Percentiles rank a stretch among this genome's conserved stretches.
phyloP scores from a whole-genome alignment of 2,329 filamentous ascomycete genomes.

The Myriosclerotinia scirpicola region DNA sequence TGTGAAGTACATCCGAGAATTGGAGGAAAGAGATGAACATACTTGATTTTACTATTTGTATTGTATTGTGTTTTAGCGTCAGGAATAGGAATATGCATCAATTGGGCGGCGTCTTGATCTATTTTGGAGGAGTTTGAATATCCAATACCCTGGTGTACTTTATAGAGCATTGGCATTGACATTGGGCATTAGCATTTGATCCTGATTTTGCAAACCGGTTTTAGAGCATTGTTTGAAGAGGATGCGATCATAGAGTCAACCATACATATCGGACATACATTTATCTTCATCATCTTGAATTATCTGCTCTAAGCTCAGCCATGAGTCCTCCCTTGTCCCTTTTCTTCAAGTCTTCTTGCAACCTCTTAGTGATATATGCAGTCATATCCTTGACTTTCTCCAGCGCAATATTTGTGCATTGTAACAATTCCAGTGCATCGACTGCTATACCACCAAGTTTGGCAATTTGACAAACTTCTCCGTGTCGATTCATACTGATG shows the following conservation, averaged over 20 bases:
- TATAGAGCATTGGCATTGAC: slow-evolving; percentile 23
- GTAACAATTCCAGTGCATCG: slow-evolving; percentile 74
- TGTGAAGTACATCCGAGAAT: slow-evolving; percentile 87
- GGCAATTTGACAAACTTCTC: slow-evolving; percentile 53
- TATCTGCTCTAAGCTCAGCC: slow-evolving; percentile 78
- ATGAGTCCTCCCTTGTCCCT: slow-evolving; percentile 77
- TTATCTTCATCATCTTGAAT: slow-evolving; percentile 52
- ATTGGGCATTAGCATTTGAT: not conserved
- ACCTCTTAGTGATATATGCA: slow-evolving; percentile 66
- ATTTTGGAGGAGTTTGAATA: slow-evolving; percentile 22
- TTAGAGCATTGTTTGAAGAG: slow-evolving; percentile 7
- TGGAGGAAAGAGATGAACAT: slow-evolving; percentile 56
- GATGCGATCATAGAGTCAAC: slow-evolving; percentile 11
- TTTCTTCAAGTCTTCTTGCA: slow-evolving; percentile 76
- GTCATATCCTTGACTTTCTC: slow-evolving; percentile 80
- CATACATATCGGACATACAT: slow-evolving; percentile 45
- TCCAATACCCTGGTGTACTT: slow-evolving; percentile 23
- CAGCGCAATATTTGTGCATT: slow-evolving; percentile 72
- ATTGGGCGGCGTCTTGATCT: slow-evolving; percentile 23
- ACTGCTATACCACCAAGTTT: slow-evolving; percentile 85
- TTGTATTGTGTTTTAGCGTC: slow-evolving; percentile 16
- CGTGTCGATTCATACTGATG: slow-evolving; percentile 56
- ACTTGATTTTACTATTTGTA: slow-evolving; percentile 15
- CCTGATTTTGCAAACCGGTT: not conserved
- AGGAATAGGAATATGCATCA: slow-evolving; percentile 17